Percentiles rank a stretch among this genome's conserved stretches.
These are phyloP conservation scores for Rauvolfia tetraphylla DNA, from an alignment of 257 asterid species.

Conservation along the genomic window DNA sequence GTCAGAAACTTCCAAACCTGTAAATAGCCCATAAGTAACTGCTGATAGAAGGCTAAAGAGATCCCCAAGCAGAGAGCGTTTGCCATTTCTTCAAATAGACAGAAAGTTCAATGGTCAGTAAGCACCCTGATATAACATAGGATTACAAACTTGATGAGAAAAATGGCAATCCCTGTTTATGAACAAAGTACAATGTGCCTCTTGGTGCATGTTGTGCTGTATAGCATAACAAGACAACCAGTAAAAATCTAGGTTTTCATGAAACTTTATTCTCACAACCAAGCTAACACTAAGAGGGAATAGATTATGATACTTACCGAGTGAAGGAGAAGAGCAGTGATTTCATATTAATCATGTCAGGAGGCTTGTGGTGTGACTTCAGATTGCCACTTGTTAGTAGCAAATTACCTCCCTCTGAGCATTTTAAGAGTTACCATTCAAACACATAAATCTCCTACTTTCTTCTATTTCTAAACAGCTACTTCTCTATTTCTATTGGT, in stretches of 20 bases:
- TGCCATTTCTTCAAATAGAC: conserved; percentile 58
- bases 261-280: neutral
- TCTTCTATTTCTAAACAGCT: neutral
- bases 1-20: conserved; percentile 49
- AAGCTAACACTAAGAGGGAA: neutral
- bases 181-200: neutral
- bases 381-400: neutral
- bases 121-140: conserved; percentile 42
- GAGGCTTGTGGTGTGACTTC: neutral
- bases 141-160: conserved; percentile 33
- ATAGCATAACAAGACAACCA: neutral
- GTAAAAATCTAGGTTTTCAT: neutral
- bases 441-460: neutral
- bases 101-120: conserved; percentile 48
- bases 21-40: conserved; percentile 73
- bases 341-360: neutral
- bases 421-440: neutral
- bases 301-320: neutral
- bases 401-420: neutral
- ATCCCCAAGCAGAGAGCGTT: conserved; percentile 92
- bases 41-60: conserved; percentile 94
- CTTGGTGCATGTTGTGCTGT: neutral
- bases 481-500: neutral
- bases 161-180: neutral
- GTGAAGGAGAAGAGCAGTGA: neutral